These are phyloP conservation scores for Cyberlindnera xishuangbannaensis DNA, from an alignment of 805 yeast species.

Conservation along the genomic window DNA sequence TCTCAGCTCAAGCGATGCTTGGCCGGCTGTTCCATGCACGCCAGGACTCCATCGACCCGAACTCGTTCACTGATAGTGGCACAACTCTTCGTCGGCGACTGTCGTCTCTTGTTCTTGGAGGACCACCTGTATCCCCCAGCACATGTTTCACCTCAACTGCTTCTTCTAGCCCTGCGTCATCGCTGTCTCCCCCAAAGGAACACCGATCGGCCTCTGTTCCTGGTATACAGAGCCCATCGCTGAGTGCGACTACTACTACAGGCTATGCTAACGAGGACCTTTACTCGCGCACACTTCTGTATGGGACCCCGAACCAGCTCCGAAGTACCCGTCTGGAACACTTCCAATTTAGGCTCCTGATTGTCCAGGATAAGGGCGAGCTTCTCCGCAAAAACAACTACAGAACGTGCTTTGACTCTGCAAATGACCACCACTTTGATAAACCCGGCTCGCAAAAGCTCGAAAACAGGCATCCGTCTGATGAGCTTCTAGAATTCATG, in stretches of 20 bases:
- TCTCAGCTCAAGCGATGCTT: background rate
- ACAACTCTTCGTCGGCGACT: background rate
- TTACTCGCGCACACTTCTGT: constrained; percentile 22
- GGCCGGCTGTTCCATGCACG: background rate
- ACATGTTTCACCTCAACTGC: no score
- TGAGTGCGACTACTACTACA: no score
- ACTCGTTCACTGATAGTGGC: background rate
- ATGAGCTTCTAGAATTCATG: constrained; percentile 30
- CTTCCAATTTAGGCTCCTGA: constrained; percentile 27
- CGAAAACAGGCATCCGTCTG: constrained; percentile 10
- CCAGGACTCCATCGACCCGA: background rate
- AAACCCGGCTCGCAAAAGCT: constrained; percentile 9
- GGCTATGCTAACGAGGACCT: constrained; percentile 20
- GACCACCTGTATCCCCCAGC: no score
- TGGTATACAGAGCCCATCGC: no score
- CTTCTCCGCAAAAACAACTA: constrained; percentile 31
- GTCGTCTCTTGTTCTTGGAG: background rate
- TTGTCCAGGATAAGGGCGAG: constrained; percentile 34
- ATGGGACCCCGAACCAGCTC: constrained; percentile 21
- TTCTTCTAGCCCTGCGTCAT: no score
- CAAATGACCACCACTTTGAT: constrained; percentile 19
- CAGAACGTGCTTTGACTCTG: constrained; percentile 28
- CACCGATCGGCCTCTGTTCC: no score
- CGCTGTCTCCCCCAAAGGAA: no score
- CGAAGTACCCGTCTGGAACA: constrained; percentile 4